Base-by-base conservation (phyloP, 495 filamentous ascomycete genomes). In the Neurospora discreta region DNA sequence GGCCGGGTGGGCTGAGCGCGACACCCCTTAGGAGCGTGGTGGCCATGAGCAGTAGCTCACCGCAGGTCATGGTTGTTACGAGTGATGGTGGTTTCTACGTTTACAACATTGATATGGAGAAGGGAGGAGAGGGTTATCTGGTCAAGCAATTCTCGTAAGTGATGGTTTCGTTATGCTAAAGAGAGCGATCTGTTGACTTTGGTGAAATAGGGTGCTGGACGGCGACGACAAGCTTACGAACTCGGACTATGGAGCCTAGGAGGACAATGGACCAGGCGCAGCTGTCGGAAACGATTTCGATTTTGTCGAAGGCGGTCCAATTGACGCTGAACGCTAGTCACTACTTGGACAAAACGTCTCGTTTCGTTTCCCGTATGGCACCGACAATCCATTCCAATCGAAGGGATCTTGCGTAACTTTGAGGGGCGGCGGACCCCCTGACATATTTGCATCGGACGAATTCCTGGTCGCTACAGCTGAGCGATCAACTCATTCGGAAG, bases 61-160 rank as follows among this genome's bases (percentile, higher is more conserved):
- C 96, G 0, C 93, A 98, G 75, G 92, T 99, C 38, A 98, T 98
- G 95, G 93, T 98, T 2, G 96, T 97, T 15, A 98, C 95, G 3
- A 97, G 91, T 74, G 96, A 98, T 78, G 95, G 95, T 16, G 89
- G 90, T 30, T 98, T 97, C 76, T 98, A 94, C 75, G 92, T 98
- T 18, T 98, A 92, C 79, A 94, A 91, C 72, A 93, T 99, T 46
- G 94, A 99, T 78, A 86, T 99, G 85, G 93, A 97, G 68, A 93
- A 91, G 73, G 95, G 95, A 40, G 95, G 95, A n/a, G 95, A 98
- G 81, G 95, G 96, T 2, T 91, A 89, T 36, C 80, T 98, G 73
- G 89, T 92, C 41, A 96, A 96, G 78, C 93, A 96, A 79, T 97
- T 92, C 70, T 93, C 91, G 91, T 94, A 82, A 80, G 91, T 87